phyloP scores from a whole-genome alignment of 768 basidiomycete species.

The Boletus sp. region DNA sequence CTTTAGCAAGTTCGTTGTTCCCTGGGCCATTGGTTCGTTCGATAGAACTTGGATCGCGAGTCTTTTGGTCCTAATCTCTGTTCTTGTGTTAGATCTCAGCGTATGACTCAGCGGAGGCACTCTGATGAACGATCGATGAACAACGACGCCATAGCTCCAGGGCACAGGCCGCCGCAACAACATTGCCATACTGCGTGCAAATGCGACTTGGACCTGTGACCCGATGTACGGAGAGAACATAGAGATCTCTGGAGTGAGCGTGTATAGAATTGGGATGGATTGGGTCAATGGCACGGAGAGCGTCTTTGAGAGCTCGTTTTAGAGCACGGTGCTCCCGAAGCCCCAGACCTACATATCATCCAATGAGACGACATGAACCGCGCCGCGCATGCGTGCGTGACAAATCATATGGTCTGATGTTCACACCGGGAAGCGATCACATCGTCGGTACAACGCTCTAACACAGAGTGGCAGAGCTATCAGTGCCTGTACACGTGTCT shows the following conservation, averaged over 20 bases:
- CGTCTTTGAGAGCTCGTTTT: constrained; percentile 43
- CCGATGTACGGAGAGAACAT: constrained; percentile 34
- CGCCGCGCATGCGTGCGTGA: no score
- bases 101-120: not conserved
- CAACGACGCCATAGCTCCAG: constrained; percentile 13
- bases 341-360: constrained; percentile 44
- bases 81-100: not conserved
- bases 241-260: constrained; percentile 43
- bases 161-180: constrained; percentile 44
- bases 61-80: not conserved
- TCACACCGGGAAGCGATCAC: constrained; percentile 30
- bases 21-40: no score
- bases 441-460: constrained; percentile 19
- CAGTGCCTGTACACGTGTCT: not conserved
- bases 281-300: constrained; percentile 42
- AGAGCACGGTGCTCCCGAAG: constrained; percentile 47
- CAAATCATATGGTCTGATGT: not conserved
- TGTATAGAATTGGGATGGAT: constrained; percentile 36
- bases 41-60: no score
- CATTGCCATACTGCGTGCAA: constrained; percentile 36
- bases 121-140: constrained; percentile 21
- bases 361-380: not conserved
- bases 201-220: constrained; percentile 40
- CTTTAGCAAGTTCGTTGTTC: no score
- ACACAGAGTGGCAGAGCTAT: not conserved